Evolutionary conservation across 148 eudicot genomes (phyloP).

Genomic region (Camellia granthamiana): DNA sequence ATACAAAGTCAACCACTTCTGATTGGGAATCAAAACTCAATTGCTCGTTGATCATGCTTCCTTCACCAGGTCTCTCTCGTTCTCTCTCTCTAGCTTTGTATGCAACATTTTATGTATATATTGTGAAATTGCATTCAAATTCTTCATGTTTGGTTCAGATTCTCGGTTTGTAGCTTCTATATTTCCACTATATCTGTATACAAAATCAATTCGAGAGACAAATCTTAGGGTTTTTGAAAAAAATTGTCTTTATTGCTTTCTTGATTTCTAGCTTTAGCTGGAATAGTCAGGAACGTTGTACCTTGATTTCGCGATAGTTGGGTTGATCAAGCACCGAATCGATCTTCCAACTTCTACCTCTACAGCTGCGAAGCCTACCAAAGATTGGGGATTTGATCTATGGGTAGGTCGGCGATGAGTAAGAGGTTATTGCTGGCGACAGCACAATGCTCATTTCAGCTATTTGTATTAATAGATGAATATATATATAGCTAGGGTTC

Average conservation of each 20-base stretch:
- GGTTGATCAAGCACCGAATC: too few relatives aligned
- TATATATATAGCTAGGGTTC: too few relatives aligned
- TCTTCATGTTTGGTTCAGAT: not conserved
- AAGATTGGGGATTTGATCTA: too few relatives aligned
- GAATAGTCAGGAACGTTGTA: not conserved
- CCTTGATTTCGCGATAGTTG: not conserved
- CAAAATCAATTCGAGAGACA: not conserved
- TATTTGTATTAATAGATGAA: too few relatives aligned
- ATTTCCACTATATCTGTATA: not conserved
- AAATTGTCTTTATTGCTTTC: not conserved
- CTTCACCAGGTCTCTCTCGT: conserved; percentile 13
- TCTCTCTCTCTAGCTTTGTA: not conserved
- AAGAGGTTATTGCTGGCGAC: too few relatives aligned
- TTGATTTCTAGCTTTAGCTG: conserved; percentile 6
- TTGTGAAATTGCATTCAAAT: not conserved
- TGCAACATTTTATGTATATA: not conserved
- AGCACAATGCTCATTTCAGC: too few relatives aligned
- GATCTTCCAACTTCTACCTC: too few relatives aligned
- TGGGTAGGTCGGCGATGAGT: too few relatives aligned
- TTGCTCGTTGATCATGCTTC: conserved; percentile 7
- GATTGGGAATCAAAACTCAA: conserved; percentile 1
- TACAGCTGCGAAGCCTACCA: too few relatives aligned
- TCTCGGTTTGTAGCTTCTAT: conserved; percentile 2
- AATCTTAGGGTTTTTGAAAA: not conserved
- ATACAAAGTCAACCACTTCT: conserved; percentile 14